Base-by-base conservation (phyloP, 768 basidiomycete genomes). In the Suillus tomentosus region DNA sequence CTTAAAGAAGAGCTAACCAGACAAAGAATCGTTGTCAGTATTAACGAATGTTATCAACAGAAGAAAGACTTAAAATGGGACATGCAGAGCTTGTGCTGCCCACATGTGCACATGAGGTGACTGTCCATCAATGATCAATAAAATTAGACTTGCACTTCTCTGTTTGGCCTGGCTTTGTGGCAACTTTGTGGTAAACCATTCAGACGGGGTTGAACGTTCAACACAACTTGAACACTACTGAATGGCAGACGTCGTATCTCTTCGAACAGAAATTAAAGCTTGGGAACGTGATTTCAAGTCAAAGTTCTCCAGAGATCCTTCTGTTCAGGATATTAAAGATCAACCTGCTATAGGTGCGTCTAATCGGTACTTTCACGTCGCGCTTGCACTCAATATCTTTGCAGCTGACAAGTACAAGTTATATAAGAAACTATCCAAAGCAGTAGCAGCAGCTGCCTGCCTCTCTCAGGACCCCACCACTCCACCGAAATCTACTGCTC, bases 401-500 rank as follows among this genome's bases (percentile, higher is more conserved):
- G 14, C 72, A 94, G 92, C 89, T 65, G 83, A 85, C 67, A 92
- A 90, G 74, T 94, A 94, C 79, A 93, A 84, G 75, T 81, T 85
- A 37, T 92, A 94, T 81, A 94, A 93, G 81, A 87, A 83, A 64
- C 81, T 93, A 42, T 83, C 82, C 62, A 93, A 89, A 67, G 72
- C 74, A 31, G 68, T 76, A 1, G 65, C 75, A 37, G 65, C 64
- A 66, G 64, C 73, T 22, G 65, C 74, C 51, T 79, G 79, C 10
- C 81, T 79, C 22, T 81, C 77, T 66, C 80, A 76, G 64, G 66
- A 71, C 60, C 72, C 76, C 14, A 69, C 76, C 42, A 79, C 77
- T 6, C 79, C 76, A 40, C 76, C 79, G 55, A 65, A 61, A 45
- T 64, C 73, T 65, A 58, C 75, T 72, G 60, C 67, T 72, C 58